Base-by-base conservation (phyloP, 768 basidiomycete species). In the Collybia sordida region DNA sequence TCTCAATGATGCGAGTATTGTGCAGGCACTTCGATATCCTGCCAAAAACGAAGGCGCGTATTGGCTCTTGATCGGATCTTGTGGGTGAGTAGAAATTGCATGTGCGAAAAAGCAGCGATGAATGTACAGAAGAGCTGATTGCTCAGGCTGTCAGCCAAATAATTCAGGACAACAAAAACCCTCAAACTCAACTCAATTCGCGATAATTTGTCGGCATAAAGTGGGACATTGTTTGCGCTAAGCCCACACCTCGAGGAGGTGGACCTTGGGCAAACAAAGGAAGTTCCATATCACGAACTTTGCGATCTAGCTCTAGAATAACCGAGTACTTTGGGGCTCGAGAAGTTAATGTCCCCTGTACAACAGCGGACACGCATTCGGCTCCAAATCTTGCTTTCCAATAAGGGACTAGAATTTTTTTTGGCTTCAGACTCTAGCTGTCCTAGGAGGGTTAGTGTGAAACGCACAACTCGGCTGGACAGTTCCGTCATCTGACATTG, bases 41-140 rank as follows among this genome's bases (percentile, higher is more conserved):
- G 85, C 83, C 35, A 87, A 67, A 64, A 86, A 85, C 3, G 83
- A 84, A 3, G 82, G 79, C 6, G 81, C 83, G 56, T 82, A 87
- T 48, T 72, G 79, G 55, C 82, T 85, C 63, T 78, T 80, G 64
- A 90, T 79, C 19, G 88, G 88, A 63, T 89, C 81, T 4, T 67
- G 64, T 4, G 88, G 81, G 50, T 79, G 78, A 44, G 79, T 85
- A 19, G 76, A 73, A 28, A 90, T 74, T 3, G 86, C 88, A 59
- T 87, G 83, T 3, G 86, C 83, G 56, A 90, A 88, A 72, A 86
- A 89, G 56, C 84, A 82, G 14, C 88, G 83, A 61, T 88, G 86
- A 43, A 88, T 78, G 60, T 87, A 87, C 7, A 88, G 67, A 25
- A 88, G 71, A n/a, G 83, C 86, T 88, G 11, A 31, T 6, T 3